Evolutionary conservation across 106 monocot genomes (phyloP).

Genomic region (Acanthochlamys bracteata): DNA sequence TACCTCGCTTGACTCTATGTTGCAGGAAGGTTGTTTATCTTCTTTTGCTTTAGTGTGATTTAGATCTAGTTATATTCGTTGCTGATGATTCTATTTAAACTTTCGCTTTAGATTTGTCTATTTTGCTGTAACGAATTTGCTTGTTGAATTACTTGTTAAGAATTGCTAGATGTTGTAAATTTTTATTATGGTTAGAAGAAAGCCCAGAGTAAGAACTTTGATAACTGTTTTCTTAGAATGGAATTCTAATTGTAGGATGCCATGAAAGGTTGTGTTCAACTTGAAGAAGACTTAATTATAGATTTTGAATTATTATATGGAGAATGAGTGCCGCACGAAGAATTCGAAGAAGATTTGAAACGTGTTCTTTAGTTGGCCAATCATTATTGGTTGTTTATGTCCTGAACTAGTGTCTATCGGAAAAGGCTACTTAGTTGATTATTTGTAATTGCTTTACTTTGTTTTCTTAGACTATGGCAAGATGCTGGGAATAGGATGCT

Average conservation of each 20-base stretch:
- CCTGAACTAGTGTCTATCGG: neutral
- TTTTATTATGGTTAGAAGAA: too few species aligned
- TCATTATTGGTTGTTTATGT: neutral
- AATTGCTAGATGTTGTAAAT: too few species aligned
- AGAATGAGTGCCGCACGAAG: too few species aligned
- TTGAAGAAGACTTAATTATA: too few species aligned
- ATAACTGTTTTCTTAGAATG: too few species aligned
- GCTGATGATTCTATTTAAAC: neutral
- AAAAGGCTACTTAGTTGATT: neutral
- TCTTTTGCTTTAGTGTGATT: neutral
- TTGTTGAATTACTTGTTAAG: neutral
- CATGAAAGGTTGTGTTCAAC: too few species aligned
- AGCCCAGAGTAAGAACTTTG: too few species aligned
- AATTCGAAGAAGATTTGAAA: too few species aligned
- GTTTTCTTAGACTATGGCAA: slow-evolving; percentile 73
- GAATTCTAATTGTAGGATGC: too few species aligned
- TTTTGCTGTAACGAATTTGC: neutral
- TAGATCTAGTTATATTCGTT: neutral
- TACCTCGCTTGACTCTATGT: slow-evolving; percentile 94
- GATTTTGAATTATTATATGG: too few species aligned
- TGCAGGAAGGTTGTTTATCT: slow-evolving; percentile 47
- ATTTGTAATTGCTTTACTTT: neutral
- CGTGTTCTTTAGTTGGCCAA: too few species aligned
- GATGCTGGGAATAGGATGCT: slow-evolving; percentile 75
- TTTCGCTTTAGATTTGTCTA: neutral